Evolutionary conservation across 148 eudicot genomes (phyloP), one percentile per base, ranked within the genome.

Genomic region (Arctostaphylos glauca): DNA sequence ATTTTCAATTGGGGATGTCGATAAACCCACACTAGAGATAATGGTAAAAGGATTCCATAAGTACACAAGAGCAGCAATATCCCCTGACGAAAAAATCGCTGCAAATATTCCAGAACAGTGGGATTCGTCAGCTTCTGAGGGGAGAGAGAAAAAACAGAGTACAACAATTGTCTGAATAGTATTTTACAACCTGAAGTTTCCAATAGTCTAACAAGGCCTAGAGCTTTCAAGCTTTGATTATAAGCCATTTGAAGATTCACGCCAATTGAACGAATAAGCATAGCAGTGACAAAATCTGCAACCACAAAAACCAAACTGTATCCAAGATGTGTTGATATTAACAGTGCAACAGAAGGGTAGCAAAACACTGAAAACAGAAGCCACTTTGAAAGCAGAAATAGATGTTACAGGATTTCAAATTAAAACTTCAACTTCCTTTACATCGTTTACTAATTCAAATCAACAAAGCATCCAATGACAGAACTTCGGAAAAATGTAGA

Each of bases 21-120:
- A 90, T 74, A 89, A 91, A 48, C 99, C 99, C 86, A 94, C 89
- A 79, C 97, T 94, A 18, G 98, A 88, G 66, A 94, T 71, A 60
- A 96, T 91, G 62, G 99, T 93, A 82, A 93, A 92, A 83, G 99
- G 99, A 88, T 96, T 96, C 98, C 98, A 96, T 78, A 96, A 84
- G 84, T 94, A 96, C 76, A 93, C 91, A 79, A 96, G 93, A 78
- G 97, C 94, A 79, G 98, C 98, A 84, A 94, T 86, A 87, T 96
- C 95, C 74, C 98, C 99, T 56, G 93, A 91, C 9, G 89, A 87
- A 81, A 92, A 84, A 74, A 80, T 54, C 74, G 87, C 97, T 96
- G 94, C 67, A 82, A 81, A 62, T 68, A 67, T 58, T 82, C 77
- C 74, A 1, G 49, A 58, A 46, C 41, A 78, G 54, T 47, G 60